These are phyloP conservation scores for Pseudomonodictys pantanalensis DNA, from an alignment of 495 filamentous ascomycete species.

Conservation along the genomic window DNA sequence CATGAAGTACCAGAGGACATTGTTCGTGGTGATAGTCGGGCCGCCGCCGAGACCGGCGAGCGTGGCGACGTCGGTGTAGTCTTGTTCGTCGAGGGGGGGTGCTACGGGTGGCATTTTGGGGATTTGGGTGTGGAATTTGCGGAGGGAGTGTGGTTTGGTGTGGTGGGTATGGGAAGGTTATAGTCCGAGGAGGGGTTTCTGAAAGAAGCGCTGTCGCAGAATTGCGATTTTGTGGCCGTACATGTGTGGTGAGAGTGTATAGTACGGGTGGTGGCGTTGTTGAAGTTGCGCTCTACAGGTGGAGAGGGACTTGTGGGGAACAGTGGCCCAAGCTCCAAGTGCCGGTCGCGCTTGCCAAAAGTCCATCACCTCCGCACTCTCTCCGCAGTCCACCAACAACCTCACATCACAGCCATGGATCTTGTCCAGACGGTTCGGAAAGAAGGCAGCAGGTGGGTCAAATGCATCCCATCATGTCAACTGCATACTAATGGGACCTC, in stretches of 20 bases:
- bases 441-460: slow-evolving; percentile 72
- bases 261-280: too few species aligned
- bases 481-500: slow-evolving; percentile 12
- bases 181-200: neutral
- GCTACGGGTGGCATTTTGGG: slow-evolving; percentile 1
- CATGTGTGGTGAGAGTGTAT: too few species aligned
- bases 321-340: too few species aligned
- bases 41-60: slow-evolving; percentile 3
- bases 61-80: neutral
- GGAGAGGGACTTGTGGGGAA: too few species aligned
- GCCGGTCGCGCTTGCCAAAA: neutral
- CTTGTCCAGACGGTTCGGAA: slow-evolving; percentile 89
- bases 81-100: slow-evolving; percentile 1
- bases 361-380: neutral
- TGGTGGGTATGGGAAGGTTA: neutral
- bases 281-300: too few species aligned
- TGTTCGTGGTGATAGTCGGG: slow-evolving; percentile 9
- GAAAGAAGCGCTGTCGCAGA: too few species aligned
- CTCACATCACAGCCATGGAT: slow-evolving; percentile 65
- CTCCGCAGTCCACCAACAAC: neutral
- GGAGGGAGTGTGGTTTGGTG: neutral
- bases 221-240: too few species aligned
- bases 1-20: slow-evolving; percentile 83
- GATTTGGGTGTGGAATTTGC: neutral
- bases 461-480: neutral